Base-by-base conservation (phyloP, 306 rosid genomes). In the Abrus precatorius region DNA sequence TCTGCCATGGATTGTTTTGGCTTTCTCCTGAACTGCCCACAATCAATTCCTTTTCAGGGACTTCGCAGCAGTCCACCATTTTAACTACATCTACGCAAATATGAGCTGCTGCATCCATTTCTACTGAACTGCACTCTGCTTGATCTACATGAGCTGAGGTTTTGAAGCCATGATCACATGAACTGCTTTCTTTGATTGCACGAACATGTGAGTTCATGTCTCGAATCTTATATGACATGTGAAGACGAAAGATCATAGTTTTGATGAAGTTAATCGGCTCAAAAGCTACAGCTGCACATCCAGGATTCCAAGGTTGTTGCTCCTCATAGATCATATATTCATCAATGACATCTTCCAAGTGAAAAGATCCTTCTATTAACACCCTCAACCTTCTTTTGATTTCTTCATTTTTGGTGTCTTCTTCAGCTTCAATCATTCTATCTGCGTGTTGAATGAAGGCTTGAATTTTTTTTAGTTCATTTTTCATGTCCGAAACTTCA, bases 281-380 rank as follows among this genome's bases (percentile, higher is more conserved):
- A 40, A 28, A 14, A 0, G 0, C 11, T 2, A 20, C 36, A 10
- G 40, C 12, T 54, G 40, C 53, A 40, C 64, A 20, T 2, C 50
- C 27, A 20, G 40, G 38, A 54, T 40, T 27, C 14, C 11, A 1
- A n/a, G 36, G 20, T 1, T 20, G 63, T 6, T 4, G 32, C n/a
- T n/a, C n/a, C n/a, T n/a, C n/a, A 55, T 4, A 10, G 3, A 54
- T 72, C 36, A 14, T 10, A 54, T 72, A 72, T 10, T 72, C 77
- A 20, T 73, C 78, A 41, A 55, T 6, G 6, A 27, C 12, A 40
- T 73, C 67, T 73, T 73, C 78, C 13, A 53, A 53, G 38, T 27
- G 32, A 6, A 54, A 72, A 54, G 38, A 27, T 14, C 3, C 53
- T 54, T 72, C 66, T 72, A 20, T 72, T 1, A 55, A 0, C 77